These are phyloP conservation scores for Suhomyces prunicola DNA, from an alignment of 805 yeast genomes.

Conservation along the genomic window DNA sequence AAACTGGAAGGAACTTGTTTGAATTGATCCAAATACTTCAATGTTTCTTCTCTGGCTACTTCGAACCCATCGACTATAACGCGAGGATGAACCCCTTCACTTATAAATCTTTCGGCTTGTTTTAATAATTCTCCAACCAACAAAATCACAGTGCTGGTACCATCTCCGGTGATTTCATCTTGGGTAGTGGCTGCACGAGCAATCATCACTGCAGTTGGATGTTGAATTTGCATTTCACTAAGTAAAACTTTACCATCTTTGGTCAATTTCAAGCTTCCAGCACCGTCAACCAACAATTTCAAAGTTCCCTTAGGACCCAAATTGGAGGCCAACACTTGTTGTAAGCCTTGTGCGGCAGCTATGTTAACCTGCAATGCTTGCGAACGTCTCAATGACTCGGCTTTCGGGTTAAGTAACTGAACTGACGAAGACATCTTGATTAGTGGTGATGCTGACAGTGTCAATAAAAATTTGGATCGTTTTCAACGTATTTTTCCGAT, in stretches of 20 bases:
- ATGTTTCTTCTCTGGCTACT: conserved; percentile 71
- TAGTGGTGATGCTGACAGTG: neutral
- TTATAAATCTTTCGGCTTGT: conserved; percentile 88
- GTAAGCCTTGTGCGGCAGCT: conserved; percentile 95
- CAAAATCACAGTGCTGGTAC: conserved; percentile 93
- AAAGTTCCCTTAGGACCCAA: conserved; percentile 96
- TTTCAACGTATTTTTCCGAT: conserved; percentile 7
- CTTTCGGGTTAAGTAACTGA: conserved; percentile 93
- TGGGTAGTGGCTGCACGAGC: conserved; percentile 98
- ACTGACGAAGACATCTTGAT: conserved; percentile 53
- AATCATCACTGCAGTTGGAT: conserved; percentile 49
- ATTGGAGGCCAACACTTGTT: conserved; percentile 85
- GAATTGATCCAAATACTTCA: conserved; percentile 66
- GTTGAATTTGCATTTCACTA: conserved; percentile 90
- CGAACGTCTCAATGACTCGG: conserved; percentile 91
- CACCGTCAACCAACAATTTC: conserved; percentile 95
- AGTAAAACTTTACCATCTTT: conserved; percentile 94
- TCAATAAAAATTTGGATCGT: neutral
- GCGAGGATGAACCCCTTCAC: conserved; percentile 96
- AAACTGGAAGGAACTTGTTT: conserved; percentile 51
- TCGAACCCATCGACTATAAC: conserved; percentile 95
- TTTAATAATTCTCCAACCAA: conserved; percentile 91
- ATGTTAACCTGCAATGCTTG: conserved; percentile 96
- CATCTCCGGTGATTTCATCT: conserved; percentile 99
- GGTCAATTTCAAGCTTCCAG: conserved; percentile 91